Percentiles rank a stretch among this genome's conserved stretches.
phyloP scores from a whole-genome alignment of 2,329 filamentous ascomycete genomes.

The Fusarium transvaalense region DNA sequence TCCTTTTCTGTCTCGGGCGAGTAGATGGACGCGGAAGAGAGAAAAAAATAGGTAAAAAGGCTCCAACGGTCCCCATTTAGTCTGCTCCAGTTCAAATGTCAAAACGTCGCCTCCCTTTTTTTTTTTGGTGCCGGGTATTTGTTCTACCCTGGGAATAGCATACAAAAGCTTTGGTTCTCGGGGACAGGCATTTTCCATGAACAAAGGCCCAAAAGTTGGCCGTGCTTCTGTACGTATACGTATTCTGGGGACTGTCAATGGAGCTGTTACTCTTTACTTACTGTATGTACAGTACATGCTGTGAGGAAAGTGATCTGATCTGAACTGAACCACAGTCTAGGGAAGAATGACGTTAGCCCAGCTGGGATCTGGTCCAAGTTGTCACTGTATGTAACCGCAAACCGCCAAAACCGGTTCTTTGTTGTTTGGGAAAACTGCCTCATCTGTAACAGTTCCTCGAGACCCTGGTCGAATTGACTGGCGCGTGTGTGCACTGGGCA shows the following conservation, averaged over 20 bases:
- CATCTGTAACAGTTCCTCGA: constrained; percentile 38
- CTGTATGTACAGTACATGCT: not conserved
- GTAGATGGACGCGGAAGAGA: not conserved
- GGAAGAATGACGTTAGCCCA: constrained; percentile 43
- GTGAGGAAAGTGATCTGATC: not conserved
- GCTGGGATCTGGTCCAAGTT: constrained; percentile 25
- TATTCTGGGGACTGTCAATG: constrained; percentile 19
- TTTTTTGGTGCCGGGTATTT: constrained; percentile 37
- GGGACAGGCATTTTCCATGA: constrained; percentile 43
- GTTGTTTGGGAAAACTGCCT: constrained; percentile 39
- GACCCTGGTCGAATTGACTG: constrained; percentile 23
- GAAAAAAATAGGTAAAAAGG: constrained; percentile 5
- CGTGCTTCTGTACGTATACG: constrained; percentile 23
- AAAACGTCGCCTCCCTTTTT: constrained; percentile 35
- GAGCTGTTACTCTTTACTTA: not conserved
- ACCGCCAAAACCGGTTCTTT: constrained; percentile 38
- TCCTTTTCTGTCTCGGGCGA: constrained; percentile 31
- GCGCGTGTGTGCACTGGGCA: constrained; percentile 13
- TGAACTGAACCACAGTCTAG: not conserved
- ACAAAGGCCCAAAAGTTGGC: constrained; percentile 19
- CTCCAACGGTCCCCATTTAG: constrained; percentile 29
- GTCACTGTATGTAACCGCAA: constrained; percentile 13
- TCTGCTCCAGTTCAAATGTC: constrained; percentile 41
- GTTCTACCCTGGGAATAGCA: constrained; percentile 43
- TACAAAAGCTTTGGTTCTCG: constrained; percentile 20